A percentile compares a stretch with the other conserved stretches of the same genome.
These are phyloP conservation scores for Hymenoscyphus scutula DNA, from an alignment of 2,329 filamentous ascomycete species.

Conservation along the genomic window DNA sequence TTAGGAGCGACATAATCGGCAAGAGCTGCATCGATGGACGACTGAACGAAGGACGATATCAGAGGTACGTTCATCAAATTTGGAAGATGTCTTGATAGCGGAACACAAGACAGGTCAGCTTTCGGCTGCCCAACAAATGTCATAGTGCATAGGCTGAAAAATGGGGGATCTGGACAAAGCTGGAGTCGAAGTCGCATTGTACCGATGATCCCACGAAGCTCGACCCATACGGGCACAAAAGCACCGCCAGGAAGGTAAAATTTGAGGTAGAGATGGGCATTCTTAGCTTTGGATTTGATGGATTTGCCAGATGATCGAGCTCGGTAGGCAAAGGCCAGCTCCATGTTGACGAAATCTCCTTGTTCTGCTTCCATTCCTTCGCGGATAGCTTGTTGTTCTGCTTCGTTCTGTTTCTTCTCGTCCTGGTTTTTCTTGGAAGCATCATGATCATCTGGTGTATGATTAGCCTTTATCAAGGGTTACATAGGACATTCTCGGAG, in stretches of 20 bases:
- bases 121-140: constrained; percentile 75
- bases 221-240: constrained; percentile 67
- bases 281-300: constrained; percentile 62
- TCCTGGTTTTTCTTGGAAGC: constrained; percentile 34
- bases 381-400: constrained; percentile 37
- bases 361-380: constrained; percentile 74
- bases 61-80: constrained; percentile 75
- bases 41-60: constrained; percentile 73
- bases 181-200: constrained; percentile 68
- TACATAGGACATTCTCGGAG: no score
- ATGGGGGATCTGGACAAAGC: constrained; percentile 72
- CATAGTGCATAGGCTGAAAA: constrained; percentile 71
- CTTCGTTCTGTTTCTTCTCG: constrained; percentile 35
- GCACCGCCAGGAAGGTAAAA: constrained; percentile 64
- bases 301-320: constrained; percentile 59
- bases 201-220: constrained; percentile 69
- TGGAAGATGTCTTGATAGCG: constrained; percentile 64
- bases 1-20: constrained; percentile 76
- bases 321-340: constrained; percentile 72
- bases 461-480: no score
- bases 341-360: constrained; percentile 75
- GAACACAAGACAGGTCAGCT: constrained; percentile 67
- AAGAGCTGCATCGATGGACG: constrained; percentile 69
- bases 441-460: constrained; percentile 19
- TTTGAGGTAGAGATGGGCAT: constrained; percentile 69